A percentile compares a stretch with the other conserved stretches of the same genome.
These are phyloP conservation scores for Dioszegia crocea DNA, from an alignment of 768 basidiomycete genomes.

Conservation along the genomic window DNA sequence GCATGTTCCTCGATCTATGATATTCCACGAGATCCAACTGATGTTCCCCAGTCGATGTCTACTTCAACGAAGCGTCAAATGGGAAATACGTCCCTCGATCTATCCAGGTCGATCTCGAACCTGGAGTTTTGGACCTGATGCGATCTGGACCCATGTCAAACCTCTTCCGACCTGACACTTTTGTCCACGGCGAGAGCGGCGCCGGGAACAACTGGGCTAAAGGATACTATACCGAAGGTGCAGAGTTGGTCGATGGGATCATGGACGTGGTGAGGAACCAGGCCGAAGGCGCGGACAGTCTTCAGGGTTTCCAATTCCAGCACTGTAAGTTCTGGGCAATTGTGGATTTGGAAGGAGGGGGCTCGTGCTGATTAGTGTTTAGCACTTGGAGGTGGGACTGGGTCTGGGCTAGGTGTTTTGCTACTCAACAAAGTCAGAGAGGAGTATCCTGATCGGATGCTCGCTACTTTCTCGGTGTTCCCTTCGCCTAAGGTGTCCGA, in stretches of 20 bases:
- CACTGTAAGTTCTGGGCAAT: conserved; percentile 32
- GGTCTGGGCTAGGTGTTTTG: conserved; percentile 44
- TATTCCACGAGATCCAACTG: neutral
- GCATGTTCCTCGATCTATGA: neutral
- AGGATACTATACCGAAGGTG: conserved; percentile 77
- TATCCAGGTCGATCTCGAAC: conserved; percentile 84
- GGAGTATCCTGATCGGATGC: conserved; percentile 49
- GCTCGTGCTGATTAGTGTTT: neutral
- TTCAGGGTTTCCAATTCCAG: conserved; percentile 64
- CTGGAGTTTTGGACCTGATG: conserved; percentile 76
- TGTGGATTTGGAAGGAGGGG: neutral
- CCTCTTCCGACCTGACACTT: conserved; percentile 86
- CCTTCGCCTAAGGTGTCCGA: conserved; percentile 49
- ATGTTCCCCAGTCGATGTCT: conserved; percentile 59
- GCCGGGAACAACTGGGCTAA: conserved; percentile 97
- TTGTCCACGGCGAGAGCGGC: conserved; percentile 60
- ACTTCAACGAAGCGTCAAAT: conserved; percentile 66
- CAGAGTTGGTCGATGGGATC: conserved; percentile 66
- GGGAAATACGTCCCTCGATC: conserved; percentile 84
- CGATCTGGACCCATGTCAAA: conserved; percentile 65
- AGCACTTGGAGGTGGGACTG: conserved; percentile 49
- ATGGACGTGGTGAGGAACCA: conserved; percentile 70
- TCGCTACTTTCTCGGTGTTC: conserved; percentile 48
- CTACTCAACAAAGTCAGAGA: conserved; percentile 47
- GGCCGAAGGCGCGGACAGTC: conserved; percentile 72